Base-by-base conservation (phyloP, 1,139 yeast species). In the Sugiyamaella xylanicola region DNA sequence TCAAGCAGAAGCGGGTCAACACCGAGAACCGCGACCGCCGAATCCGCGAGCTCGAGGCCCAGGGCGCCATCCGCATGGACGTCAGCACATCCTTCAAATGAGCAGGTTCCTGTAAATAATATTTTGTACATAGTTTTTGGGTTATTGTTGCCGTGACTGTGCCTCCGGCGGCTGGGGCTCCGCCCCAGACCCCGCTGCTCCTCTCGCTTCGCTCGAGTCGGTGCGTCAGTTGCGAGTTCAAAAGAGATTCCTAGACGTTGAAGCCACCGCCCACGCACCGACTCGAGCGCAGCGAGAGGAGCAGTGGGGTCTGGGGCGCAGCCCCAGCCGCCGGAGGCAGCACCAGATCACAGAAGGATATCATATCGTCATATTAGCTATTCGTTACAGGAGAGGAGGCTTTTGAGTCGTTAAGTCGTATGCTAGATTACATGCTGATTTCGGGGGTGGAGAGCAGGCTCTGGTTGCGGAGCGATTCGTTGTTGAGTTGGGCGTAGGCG, bases 1-100 rank as follows among this genome's bases (percentile, higher is more conserved):
- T 85, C 72, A 84, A 84, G 65, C 85, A 84, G 68, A 84, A 84
- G 65, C 76, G 89, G 59, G 81, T 81, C 4, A 80, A 78, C 53
- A 87, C 84, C 57, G 69, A 75, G 57, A 79, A 81, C 64, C 80
- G 79, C 65, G 83, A 78, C 58, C 70, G 73, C 58, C 78, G 82
- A 66, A 61, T 84, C 65, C 74, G 76, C 57, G 79, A 80, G 62
- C 80, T 83, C 63, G 85, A 80, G 62, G 76, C 72, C 41, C 74
- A 78, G 53, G 83, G 83, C 36, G 84, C 79, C 54, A 70, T 61
- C 47, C 57, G 59, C 45, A 52, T 65, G 48, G 67, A 65, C 48
- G 54, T 56, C 17, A 51, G 56, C 20, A 60, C 65, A 22, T 41
- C 58, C 9, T 59, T 64, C 54, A 63, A 63, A 48, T 63, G 56